Conservation (phyloP, 164 flowering plant genomes). For the Dillenia suffruticosa region DNA sequence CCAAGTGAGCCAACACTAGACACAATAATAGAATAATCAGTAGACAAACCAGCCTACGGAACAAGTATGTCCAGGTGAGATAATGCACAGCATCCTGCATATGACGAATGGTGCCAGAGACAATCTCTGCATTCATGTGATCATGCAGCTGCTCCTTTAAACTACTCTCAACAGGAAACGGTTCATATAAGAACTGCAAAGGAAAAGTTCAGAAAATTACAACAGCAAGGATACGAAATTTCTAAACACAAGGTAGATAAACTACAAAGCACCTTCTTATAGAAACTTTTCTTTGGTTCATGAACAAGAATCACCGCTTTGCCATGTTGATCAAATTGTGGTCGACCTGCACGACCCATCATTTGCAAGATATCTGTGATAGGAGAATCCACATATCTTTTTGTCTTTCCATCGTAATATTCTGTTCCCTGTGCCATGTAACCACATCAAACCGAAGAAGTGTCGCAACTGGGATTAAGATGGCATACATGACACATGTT, state of each 20-base stretch:
- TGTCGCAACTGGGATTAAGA: too few relatives aligned
- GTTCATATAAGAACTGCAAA: constrained; percentile 92
- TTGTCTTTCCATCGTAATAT: constrained; percentile 85
- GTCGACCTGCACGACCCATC: constrained; percentile 99
- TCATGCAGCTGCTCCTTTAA: constrained; percentile 85
- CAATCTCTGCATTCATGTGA: constrained; percentile 93
- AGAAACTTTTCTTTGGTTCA: constrained; percentile 98
- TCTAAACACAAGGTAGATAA: constrained; percentile 1
- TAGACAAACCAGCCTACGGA: constrained; percentile 77
- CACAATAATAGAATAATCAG: too few relatives aligned
- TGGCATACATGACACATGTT: too few relatives aligned
- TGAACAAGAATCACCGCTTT: constrained; percentile 99
- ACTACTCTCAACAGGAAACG: constrained; percentile 98
- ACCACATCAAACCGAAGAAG: background rate
- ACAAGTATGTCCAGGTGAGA: constrained; percentile 96
- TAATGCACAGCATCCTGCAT: constrained; percentile 95
- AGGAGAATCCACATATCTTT: constrained; percentile 95
- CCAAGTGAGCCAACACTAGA: too few relatives aligned
- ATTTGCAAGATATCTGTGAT: constrained; percentile 98
- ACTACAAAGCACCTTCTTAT: constrained; percentile 66
- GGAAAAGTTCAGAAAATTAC: constrained; percentile 4
- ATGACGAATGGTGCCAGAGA: constrained; percentile 86
- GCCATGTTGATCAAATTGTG: constrained; percentile 97
- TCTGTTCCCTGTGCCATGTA: constrained; percentile 81
- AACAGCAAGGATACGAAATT: constrained; percentile 3